Evolutionary conservation across 495 filamentous ascomycete species (phyloP).

Genomic region (Sordaria brevicollis): DNA sequence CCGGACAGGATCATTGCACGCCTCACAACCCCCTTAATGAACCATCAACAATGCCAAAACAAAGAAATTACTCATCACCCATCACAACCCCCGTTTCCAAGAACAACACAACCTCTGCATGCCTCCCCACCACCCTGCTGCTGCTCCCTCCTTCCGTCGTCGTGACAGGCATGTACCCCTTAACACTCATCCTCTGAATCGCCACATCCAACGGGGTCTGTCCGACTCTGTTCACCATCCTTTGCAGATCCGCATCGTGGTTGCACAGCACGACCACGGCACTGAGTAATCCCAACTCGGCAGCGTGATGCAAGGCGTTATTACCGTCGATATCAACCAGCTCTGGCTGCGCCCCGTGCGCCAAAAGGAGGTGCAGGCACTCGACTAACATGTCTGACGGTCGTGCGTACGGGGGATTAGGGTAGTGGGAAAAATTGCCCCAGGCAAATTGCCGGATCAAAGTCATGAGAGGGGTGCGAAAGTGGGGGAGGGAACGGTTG

Average conservation of each 20-base stretch:
- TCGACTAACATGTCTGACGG: not conserved
- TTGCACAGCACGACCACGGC: not conserved
- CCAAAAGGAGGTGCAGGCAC: not conserved
- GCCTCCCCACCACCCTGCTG: not conserved
- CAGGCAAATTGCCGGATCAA: not conserved
- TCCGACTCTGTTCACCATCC: not conserved
- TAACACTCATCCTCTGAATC: not conserved
- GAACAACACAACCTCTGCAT: not conserved
- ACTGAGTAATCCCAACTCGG: not conserved
- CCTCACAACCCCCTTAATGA: too few relatives aligned
- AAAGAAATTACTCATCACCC: not conserved
- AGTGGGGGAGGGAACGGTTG: not conserved
- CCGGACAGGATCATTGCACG: not conserved
- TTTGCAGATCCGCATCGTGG: not conserved
- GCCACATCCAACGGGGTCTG: not conserved
- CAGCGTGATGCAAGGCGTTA: constrained; percentile 3
- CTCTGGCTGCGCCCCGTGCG: not conserved
- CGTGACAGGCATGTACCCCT: not conserved
- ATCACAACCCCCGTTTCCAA: not conserved
- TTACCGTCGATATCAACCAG: not conserved
- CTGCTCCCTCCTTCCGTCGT: not conserved
- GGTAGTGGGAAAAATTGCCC: not conserved
- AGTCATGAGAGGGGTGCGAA: not conserved
- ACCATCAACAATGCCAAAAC: not conserved
- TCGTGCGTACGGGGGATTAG: not conserved